Evolutionary conservation across 257 asterid genomes (phyloP).

Genomic region (Nicotiana benthamiana): DNA sequence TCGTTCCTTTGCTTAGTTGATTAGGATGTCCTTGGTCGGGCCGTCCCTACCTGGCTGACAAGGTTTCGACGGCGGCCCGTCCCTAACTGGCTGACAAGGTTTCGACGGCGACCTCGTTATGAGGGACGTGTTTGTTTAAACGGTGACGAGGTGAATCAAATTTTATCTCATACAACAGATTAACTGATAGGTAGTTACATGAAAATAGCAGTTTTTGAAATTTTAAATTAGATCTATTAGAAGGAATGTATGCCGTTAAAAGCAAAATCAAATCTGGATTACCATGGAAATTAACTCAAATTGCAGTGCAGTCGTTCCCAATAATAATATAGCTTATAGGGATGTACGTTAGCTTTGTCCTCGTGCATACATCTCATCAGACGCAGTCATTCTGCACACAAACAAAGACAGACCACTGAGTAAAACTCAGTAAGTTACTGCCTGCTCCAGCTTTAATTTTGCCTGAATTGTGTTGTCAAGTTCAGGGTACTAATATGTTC

Average conservation of each 20-base stretch:
- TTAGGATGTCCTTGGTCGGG: no score
- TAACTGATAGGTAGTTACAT: not conserved
- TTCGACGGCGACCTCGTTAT: no score
- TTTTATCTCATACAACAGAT: no score
- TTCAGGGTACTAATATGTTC: not conserved
- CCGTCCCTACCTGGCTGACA: no score
- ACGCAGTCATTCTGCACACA: not conserved
- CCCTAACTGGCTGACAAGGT: no score
- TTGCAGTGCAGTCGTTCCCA: not conserved
- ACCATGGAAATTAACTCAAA: not conserved
- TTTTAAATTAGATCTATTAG: not conserved
- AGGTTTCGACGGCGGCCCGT: no score
- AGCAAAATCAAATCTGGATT: not conserved
- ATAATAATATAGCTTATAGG: not conserved
- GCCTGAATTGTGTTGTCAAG: not conserved
- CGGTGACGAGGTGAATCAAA: no score
- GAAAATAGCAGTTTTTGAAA: constrained; percentile 7
- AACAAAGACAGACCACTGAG: not conserved
- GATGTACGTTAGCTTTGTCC: not conserved
- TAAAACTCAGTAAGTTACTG: not conserved
- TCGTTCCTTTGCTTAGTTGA: no score
- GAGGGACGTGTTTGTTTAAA: no score
- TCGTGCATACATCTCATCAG: not conserved
- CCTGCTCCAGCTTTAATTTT: not conserved
- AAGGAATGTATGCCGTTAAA: not conserved